phyloP scores from a whole-genome alignment of 2,329 filamentous ascomycete species.

The Curvularia sp. region DNA sequence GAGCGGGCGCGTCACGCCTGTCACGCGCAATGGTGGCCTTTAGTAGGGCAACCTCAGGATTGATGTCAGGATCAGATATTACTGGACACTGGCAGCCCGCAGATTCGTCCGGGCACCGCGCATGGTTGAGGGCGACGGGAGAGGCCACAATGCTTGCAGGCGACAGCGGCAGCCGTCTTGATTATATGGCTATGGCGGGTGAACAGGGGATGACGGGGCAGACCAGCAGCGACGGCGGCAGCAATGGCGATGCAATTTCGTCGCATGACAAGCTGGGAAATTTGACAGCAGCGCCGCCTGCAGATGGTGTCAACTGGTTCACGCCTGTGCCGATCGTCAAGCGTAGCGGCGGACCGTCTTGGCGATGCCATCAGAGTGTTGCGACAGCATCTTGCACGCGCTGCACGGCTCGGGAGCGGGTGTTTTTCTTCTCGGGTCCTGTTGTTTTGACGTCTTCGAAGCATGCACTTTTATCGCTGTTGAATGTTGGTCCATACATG shows the following conservation, averaged over 20 bases:
- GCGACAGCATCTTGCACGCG: background rate
- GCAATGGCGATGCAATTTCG: slow-evolving; percentile 19
- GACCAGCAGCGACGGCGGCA: slow-evolving; percentile 24
- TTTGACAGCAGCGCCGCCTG: slow-evolving; percentile 25
- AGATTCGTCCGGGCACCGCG: slow-evolving; percentile 44
- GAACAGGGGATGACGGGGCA: slow-evolving; percentile 7
- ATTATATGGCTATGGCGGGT: slow-evolving; percentile 12
- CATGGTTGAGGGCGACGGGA: slow-evolving; percentile 42
- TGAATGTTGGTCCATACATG: background rate
- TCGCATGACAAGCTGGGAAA: slow-evolving; percentile 22
- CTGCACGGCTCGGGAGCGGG: background rate
- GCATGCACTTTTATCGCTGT: background rate
- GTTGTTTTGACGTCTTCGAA: background rate
- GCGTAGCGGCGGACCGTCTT: slow-evolving; percentile 31
- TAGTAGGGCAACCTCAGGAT: slow-evolving; percentile 25
- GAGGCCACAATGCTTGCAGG: slow-evolving; percentile 45
- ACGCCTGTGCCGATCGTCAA: slow-evolving; percentile 26
- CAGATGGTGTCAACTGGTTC: slow-evolving; percentile 20
- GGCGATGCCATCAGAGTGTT: slow-evolving; percentile 30
- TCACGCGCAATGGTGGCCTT: slow-evolving; percentile 22
- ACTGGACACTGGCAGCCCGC: slow-evolving; percentile 31
- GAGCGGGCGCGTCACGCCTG: slow-evolving; percentile 26
- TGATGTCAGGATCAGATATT: slow-evolving; percentile 27
- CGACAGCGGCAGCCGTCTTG: slow-evolving; percentile 35
- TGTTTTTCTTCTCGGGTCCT: background rate